Evolutionary conservation across 2,329 filamentous ascomycete genomes (phyloP).

Genomic region (Colletotrichum lindemuthianum): DNA sequence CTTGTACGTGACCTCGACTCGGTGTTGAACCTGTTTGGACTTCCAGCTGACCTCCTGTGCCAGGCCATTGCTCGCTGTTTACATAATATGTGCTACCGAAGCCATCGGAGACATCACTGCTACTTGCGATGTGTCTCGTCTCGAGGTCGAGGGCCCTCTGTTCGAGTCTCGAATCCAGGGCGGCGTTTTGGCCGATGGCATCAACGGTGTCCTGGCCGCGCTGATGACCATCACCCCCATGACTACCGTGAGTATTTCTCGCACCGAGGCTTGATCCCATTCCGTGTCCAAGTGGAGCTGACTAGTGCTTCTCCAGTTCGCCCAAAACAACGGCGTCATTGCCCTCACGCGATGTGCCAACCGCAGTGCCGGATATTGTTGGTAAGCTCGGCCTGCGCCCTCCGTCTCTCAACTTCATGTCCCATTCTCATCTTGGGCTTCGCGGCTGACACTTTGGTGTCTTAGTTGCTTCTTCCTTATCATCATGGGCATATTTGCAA

Average conservation of each 20-base stretch:
- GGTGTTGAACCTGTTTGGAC: not conserved
- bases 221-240: constrained; percentile 84
- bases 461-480: constrained; percentile 74
- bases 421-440: not conserved
- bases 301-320: constrained; percentile 58
- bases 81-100: constrained; percentile 80
- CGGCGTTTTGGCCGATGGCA: constrained; percentile 79
- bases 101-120: constrained; percentile 84
- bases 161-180: constrained; percentile 85
- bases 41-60: not conserved
- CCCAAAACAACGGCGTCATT: constrained; percentile 88
- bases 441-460: not conserved
- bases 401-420: not conserved
- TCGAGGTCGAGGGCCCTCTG: constrained; percentile 76
- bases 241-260: constrained; percentile 57
- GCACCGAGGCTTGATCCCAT: not conserved
- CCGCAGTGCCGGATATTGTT: constrained; percentile 81
- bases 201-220: constrained; percentile 79
- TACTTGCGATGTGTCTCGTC: constrained; percentile 81
- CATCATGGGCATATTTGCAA: constrained; percentile 84
- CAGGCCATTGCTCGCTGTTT: constrained; percentile 71
- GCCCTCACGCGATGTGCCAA: constrained; percentile 85
- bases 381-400: constrained; percentile 40
- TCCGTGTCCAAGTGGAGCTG: not conserved
- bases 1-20: constrained; percentile 46